These are phyloP conservation scores for Orbilia ellipsospora DNA, from an alignment of 2,329 filamentous ascomycete genomes.

Conservation along the genomic window DNA sequence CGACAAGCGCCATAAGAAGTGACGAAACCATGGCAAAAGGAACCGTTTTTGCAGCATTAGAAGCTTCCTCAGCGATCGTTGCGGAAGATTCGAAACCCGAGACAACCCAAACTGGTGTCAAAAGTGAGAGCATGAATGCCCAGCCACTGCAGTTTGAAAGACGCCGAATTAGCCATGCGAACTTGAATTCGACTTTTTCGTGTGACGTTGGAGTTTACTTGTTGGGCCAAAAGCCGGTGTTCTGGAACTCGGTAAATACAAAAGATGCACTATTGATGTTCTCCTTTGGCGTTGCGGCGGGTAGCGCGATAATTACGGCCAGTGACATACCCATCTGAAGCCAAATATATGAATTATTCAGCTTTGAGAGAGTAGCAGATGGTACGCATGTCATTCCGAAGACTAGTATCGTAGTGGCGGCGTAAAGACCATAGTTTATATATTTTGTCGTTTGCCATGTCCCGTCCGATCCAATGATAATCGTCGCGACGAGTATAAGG, in stretches of 20 bases:
- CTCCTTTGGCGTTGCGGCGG: slow-evolving; percentile 59
- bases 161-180: neutral
- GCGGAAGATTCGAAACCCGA: slow-evolving; percentile 60
- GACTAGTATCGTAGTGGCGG: slow-evolving; percentile 59
- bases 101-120: slow-evolving; percentile 60
- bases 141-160: slow-evolving; percentile 55
- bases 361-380: slow-evolving; percentile 58
- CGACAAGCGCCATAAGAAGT: slow-evolving; percentile 57
- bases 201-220: slow-evolving; percentile 40
- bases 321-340: slow-evolving; percentile 60
- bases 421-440: slow-evolving; percentile 60
- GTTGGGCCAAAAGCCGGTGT: slow-evolving; percentile 60
- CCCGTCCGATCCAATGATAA: slow-evolving; percentile 58
- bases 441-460: slow-evolving; percentile 59
- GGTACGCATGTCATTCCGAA: slow-evolving; percentile 61
- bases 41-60: slow-evolving; percentile 60
- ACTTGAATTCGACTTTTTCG: neutral
- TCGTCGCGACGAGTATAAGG: slow-evolving; percentile 59
- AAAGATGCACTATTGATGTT: slow-evolving; percentile 59
- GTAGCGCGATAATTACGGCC: slow-evolving; percentile 59
- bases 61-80: slow-evolving; percentile 60
- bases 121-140: slow-evolving; percentile 60
- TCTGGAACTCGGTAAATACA: slow-evolving; percentile 60
- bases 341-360: slow-evolving; percentile 60
- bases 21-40: slow-evolving; percentile 61